Base-by-base conservation (phyloP, 2,329 filamentous ascomycete genomes). In the Chaetoscypha palmicola region DNA sequence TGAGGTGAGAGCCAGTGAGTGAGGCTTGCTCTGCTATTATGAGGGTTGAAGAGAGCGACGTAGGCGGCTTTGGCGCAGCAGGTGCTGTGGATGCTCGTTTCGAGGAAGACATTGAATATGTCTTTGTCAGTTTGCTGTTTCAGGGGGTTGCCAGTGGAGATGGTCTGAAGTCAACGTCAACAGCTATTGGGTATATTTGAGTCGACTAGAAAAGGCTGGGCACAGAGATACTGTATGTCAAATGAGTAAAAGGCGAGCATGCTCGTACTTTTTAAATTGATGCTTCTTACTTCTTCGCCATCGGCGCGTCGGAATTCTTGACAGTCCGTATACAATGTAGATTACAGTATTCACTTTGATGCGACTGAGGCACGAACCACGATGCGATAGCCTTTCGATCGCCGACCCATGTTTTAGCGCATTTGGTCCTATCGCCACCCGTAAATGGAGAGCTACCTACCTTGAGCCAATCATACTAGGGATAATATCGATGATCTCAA, bases 1-100 rank as follows among this genome's bases (percentile, higher is more conserved):
- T 86, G 1, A 79, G 81, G 61, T 94, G 76, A 2, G 76, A 80
- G 51, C 92, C 92, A 14, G 70, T 77, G 14, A 84, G 67, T 14
- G 76, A 66, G 9, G 79, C 77, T 46, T 74, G 74, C 52, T 83
- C 79, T 58, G 79, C 74, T 46, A 84, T 80, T 22, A 71, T 72
- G 45, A 81, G 66, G 14, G 72, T 71, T 0, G 75, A 74, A 14
- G 77, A 76, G 61, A 83, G 74, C 56, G 75, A 72, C 39, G 79
- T 73, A 2, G 79, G 79, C 0, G 64, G 79, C 56, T 76, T 78
- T 1, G 77, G 76, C 10, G 72, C 68, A 28, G 69, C 64, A 43
- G 74, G 70, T 49, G 55, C 49, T 65, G 10, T 77, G 0, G 78
- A 81, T 51, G 73, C 39, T 14, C 62, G 56, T 52, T 62, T 62